phyloP scores from a whole-genome alignment of 2,329 filamentous ascomycete species.

The Sporothrix brunneoviolacea region DNA sequence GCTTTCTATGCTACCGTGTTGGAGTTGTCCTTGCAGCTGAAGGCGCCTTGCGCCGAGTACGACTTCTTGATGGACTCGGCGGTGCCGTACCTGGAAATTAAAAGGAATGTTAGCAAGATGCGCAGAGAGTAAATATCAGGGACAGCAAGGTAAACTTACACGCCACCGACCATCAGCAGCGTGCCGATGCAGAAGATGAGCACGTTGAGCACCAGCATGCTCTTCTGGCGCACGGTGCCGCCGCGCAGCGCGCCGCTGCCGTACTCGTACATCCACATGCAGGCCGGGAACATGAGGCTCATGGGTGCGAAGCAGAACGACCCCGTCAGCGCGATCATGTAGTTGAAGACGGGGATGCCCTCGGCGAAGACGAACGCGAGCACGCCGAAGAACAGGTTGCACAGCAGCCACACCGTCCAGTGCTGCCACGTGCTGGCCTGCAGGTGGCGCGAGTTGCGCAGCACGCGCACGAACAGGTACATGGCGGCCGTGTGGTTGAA shows the following conservation, averaged over 20 bases:
- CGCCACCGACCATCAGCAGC: slow-evolving; percentile 2
- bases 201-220: slow-evolving; percentile 1
- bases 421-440: slow-evolving; percentile 25
- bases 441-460: slow-evolving; percentile 24
- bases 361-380: slow-evolving; percentile 12
- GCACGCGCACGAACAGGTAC: slow-evolving; percentile 28
- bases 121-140: not conserved
- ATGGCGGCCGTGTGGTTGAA: slow-evolving; percentile 25
- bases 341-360: slow-evolving; percentile 16
- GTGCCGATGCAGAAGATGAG: not conserved
- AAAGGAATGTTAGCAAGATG: not conserved
- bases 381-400: slow-evolving; percentile 8
- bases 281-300: slow-evolving; percentile 18
- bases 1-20: not conserved
- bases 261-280: slow-evolving; percentile 12
- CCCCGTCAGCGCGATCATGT: slow-evolving; percentile 13
- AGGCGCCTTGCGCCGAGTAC: not conserved
- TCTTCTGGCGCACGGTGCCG: slow-evolving; percentile 1
- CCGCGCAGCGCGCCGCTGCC: not conserved
- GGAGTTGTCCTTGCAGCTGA: slow-evolving; percentile 6
- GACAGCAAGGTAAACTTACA: not conserved
- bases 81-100: slow-evolving; percentile 2
- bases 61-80: slow-evolving; percentile 7
- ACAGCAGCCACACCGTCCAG: slow-evolving; percentile 24
- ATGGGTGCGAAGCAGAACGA: slow-evolving; percentile 14